Evolutionary conservation across 129 eudicot genomes (phyloP).

Genomic region (Tagetes patula): DNA sequence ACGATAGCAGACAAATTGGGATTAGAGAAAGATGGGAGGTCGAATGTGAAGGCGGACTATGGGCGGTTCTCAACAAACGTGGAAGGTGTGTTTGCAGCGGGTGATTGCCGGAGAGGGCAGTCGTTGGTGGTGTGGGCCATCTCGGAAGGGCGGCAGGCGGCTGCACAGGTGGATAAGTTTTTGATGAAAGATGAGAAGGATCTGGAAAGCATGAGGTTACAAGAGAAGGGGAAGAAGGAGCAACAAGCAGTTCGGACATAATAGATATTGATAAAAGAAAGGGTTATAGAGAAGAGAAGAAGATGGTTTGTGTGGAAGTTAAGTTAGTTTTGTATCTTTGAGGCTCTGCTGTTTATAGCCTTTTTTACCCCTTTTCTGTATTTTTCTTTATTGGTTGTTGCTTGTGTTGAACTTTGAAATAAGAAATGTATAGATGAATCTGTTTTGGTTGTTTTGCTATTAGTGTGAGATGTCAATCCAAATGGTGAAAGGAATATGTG

Average conservation of each 20-base stretch:
- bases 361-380: background rate
- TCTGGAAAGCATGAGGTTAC: conserved; percentile 22
- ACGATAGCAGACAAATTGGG: conserved; percentile 78
- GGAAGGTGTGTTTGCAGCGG: conserved; percentile 94
- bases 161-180: conserved; percentile 84
- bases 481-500: too few relatives aligned
- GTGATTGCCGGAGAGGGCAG: conserved; percentile 96
- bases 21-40: conserved; percentile 75
- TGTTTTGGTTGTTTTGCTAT: conserved; percentile 7
- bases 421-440: conserved; percentile 44
- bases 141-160: conserved; percentile 92
- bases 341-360: conserved; percentile 26
- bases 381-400: background rate
- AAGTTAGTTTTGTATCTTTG: conserved; percentile 16
- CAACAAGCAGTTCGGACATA: conserved; percentile 50
- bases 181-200: conserved; percentile 46
- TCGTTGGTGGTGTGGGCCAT: conserved; percentile 99
- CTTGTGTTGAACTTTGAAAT: conserved; percentile 7
- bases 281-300: background rate
- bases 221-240: conserved; percentile 43
- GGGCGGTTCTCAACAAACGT: conserved; percentile 76
- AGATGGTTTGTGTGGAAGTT: conserved; percentile 19
- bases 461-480: background rate
- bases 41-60: conserved; percentile 93
- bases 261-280: background rate